Base-by-base conservation (phyloP, 2,329 filamentous ascomycete species). In the Tolypocladium amazonense region DNA sequence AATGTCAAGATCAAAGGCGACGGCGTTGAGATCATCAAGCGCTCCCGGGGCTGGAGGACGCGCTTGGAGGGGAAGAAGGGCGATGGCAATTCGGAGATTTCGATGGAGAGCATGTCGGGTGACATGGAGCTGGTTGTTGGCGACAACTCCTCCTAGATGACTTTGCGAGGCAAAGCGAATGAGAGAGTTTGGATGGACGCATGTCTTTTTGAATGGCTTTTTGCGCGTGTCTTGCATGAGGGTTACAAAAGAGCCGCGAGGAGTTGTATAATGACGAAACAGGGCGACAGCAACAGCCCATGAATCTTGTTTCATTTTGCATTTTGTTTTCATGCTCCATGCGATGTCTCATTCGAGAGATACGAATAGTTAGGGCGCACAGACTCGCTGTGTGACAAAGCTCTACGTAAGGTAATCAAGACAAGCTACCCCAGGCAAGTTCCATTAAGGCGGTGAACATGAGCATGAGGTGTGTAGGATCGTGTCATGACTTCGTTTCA, bases 61-160 rank as follows among this genome's bases (percentile, higher is more conserved):
- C 59, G 64, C 4, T 11, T 76, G 25, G 33, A 70, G 45, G 79
- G 76, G 1, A 68, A 65, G 61, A 81, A 80, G 72, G 80, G 80
- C 5, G 64, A 68, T 2, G 72, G 69, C 23, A 45, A 61, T 18
- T 78, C 76, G 25, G 65, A 63, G 2, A 63, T 77, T 2, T 61
- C 65, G 12, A 64, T 73, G 12, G 61, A 68, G 9, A 71, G 67
- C 7, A 62, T 76, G 38, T 71, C 69, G 35, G 72, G 72, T 1
- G 56, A 68, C 27, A 57, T 73, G 56, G 59, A 65, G 41, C 58
- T 71, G 18, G 25, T 66, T n/a, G 62, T 73, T 52, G 70, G 70
- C 4, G 18, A 20, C 50, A 37, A 37, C 2, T 5, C 50, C 23
- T 23, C 30, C 30, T 54, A 35, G 20, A 37, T 30, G 50, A 54